A percentile compares a stretch with the other conserved stretches of the same genome.
phyloP scores from a whole-genome alignment of 306 rosid genomes.

The Pyrus bretschneideri region DNA sequence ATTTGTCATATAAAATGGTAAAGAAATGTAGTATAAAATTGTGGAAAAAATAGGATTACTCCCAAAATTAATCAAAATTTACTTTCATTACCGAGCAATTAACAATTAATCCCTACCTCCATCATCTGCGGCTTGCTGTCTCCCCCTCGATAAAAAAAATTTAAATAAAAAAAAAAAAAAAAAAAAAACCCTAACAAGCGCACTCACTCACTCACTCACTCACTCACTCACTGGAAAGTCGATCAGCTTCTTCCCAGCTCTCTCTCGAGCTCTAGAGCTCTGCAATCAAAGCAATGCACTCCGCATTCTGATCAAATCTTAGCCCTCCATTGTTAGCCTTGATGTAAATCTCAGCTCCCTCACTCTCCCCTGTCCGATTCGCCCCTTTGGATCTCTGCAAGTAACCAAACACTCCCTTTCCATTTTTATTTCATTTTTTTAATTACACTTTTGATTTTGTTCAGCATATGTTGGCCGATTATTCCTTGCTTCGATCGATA shows the following conservation, averaged over 20 bases:
- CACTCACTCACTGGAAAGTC: constrained; percentile 1
- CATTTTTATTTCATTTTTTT: constrained; percentile 5
- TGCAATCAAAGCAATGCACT: constrained; percentile 27
- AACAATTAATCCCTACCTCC: constrained; percentile 24
- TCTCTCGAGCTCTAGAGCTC: not conserved
- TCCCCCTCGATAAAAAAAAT: constrained; percentile 5
- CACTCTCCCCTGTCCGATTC: constrained; percentile 3
- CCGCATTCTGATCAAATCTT: constrained; percentile 10
- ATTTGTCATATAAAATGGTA: too few relatives aligned
- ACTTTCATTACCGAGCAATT: not conserved
- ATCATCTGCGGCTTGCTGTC: constrained; percentile 42
- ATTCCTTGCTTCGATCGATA: constrained; percentile 52
- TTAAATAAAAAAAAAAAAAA: not conserved
- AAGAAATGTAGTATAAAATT: too few relatives aligned
- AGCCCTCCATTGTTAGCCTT: not conserved
- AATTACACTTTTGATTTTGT: not conserved
- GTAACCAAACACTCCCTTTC: constrained; percentile 11
- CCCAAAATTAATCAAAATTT: not conserved
- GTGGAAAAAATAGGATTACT: too few relatives aligned
- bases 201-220: constrained; percentile 3
- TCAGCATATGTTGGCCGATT: constrained; percentile 7
- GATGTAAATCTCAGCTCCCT: constrained; percentile 23
- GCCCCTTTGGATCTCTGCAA: constrained; percentile 16
- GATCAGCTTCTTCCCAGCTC: constrained; percentile 3
- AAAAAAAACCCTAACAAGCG: constrained; percentile 38